Evolutionary conservation across 768 basidiomycete species (phyloP).

Genomic region (Termitomyces sp.): DNA sequence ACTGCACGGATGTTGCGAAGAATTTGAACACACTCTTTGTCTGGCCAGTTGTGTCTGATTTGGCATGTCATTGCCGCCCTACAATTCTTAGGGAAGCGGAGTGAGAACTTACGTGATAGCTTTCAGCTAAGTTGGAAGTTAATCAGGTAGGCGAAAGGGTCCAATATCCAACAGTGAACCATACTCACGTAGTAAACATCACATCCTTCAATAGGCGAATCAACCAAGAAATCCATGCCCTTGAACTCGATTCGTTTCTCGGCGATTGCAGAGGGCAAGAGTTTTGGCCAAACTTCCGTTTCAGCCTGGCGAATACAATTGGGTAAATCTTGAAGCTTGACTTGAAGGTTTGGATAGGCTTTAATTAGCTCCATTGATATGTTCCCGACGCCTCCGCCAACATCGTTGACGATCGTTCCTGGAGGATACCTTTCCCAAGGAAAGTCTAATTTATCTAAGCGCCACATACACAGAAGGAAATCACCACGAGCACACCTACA

Average conservation of each 20-base stretch:
- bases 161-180: background rate
- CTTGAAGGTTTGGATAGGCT: too few species aligned
- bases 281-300: too few species aligned
- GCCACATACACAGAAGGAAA: background rate
- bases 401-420: too few species aligned
- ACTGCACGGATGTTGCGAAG: background rate
- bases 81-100: too few species aligned
- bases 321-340: too few species aligned
- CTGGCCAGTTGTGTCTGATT: background rate
- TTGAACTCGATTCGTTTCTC: background rate
- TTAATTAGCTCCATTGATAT: too few species aligned
- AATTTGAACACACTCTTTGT: background rate
- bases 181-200: background rate
- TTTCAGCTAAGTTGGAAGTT: background rate
- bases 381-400: too few species aligned
- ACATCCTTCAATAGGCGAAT: background rate
- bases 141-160: background rate
- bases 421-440: too few species aligned
- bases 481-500: too few species aligned
- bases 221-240: background rate
- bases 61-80: background rate
- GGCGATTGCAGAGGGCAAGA: too few species aligned
- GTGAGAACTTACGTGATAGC: background rate
- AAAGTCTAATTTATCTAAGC: background rate
- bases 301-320: background rate